These are phyloP conservation scores for Arthrobotrys pseudoclavata DNA, from an alignment of 2,329 filamentous ascomycete species.

Conservation along the genomic window DNA sequence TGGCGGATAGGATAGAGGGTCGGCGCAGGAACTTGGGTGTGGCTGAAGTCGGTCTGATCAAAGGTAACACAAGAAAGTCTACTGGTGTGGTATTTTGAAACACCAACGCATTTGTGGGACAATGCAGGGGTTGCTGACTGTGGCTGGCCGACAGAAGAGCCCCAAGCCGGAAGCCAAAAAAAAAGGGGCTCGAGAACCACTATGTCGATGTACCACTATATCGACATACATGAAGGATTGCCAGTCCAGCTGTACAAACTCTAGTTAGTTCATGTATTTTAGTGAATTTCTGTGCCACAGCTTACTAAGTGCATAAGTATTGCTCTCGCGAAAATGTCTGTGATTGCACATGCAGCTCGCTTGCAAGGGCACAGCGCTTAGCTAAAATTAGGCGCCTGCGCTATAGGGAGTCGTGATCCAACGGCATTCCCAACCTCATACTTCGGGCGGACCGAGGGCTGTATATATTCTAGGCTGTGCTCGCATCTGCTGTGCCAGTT, in stretches of 20 bases:
- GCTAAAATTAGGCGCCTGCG: conserved; percentile 41
- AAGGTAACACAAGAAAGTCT: conserved; percentile 56
- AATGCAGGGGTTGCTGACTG: not conserved
- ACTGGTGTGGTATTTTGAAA: conserved; percentile 18
- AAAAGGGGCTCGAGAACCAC: too few species aligned
- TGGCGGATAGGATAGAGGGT: not conserved
- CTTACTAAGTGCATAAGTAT: not conserved
- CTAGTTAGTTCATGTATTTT: too few species aligned
- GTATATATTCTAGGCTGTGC: not conserved
- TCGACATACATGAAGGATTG: too few species aligned
- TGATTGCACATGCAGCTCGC: conserved; percentile 18
- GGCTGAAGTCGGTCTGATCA: not conserved
- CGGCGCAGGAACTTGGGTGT: conserved; percentile 6
- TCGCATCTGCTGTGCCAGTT: not conserved
- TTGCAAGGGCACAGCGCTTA: conserved; percentile 33
- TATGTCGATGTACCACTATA: too few species aligned
- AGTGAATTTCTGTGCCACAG: too few species aligned
- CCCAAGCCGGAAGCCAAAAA: too few species aligned
- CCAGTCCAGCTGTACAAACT: too few species aligned
- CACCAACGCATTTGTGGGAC: conserved; percentile 27
- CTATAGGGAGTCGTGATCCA: not conserved
- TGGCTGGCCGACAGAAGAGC: too few species aligned
- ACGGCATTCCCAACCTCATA: not conserved
- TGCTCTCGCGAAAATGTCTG: not conserved
- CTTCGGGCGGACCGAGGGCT: not conserved